Base-by-base conservation (phyloP, 1,284 basidiomycete genomes). In the Rhodotorula sp. region DNA sequence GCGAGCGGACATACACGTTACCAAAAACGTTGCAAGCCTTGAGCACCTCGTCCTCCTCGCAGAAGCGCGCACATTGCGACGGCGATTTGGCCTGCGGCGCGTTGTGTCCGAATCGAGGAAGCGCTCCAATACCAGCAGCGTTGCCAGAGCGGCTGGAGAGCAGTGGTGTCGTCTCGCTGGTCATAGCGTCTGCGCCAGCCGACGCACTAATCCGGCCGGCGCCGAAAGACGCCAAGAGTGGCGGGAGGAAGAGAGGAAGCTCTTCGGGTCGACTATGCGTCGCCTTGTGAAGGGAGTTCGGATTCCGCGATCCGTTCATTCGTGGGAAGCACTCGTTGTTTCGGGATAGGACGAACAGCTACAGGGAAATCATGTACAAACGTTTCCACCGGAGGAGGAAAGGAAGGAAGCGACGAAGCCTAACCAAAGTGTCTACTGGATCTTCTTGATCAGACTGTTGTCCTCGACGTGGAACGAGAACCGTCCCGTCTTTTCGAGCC, bases 401-500 rank as follows among this genome's bases (percentile, higher is more conserved):
- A 60, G 31, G 59, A 23, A 60, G 45, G 26, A 43, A 43, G 38
- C 38, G 38, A 12, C 38, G 12, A 43, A 43, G 10, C 38, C 8
- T 14, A 38, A 38, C 34, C 8, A 43, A 12, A 43, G 38, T 10
- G 38, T 43, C 38, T 43, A 43, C 38, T 34, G 48, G 4, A 16
- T 21, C 28, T 26, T 50, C 60, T 62, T 62, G 31, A n/a, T 49
- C 21, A 28, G 16, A 31, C 31, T 5, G 10, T n/a, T 18, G 43
- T 58, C 66, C 56, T 67, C 66, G 16, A 58, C 47, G 55, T 26
- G 19, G 28, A 62, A 67, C 15, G 26, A 31, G 56, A 67, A 67
- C 26, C 49, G 38, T 1, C 66, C 66, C 15, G 66, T 67, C 62
- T 66, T 62, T 52, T 76, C 76, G 31, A 78, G 62, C 21, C 77